Conservation (phyloP, 305 asterid species). For the Fraxinus xanthoxyloides region DNA sequence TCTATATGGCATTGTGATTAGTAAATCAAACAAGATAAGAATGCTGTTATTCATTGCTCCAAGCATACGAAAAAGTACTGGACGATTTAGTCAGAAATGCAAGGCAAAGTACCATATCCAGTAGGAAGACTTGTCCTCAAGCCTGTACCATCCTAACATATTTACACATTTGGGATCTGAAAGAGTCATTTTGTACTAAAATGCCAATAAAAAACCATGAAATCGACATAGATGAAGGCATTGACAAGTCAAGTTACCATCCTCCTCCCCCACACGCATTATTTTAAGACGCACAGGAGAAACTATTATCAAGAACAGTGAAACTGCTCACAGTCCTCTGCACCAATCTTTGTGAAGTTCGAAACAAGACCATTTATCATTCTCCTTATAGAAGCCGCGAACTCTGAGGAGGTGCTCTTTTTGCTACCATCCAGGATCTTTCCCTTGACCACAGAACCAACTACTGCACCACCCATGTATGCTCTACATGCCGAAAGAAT, state of each 20-base stretch:
- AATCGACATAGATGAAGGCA: not conserved
- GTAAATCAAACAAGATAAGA: not conserved
- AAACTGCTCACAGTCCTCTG: conserved; percentile 46
- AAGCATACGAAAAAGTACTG: not conserved
- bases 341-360: conserved; percentile 44
- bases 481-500: conserved; percentile 51
- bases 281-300: not conserved
- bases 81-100: not conserved
- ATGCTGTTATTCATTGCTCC: not conserved
- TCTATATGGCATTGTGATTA: not conserved
- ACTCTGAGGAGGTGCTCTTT: conserved; percentile 13
- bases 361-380: conserved; percentile 48
- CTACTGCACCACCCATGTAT: conserved; percentile 45
- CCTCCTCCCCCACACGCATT: not conserved
- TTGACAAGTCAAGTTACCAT: not conserved
- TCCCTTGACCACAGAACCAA: conserved; percentile 46
- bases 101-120: not conserved
- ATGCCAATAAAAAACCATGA: not conserved
- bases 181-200: not conserved
- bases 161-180: not conserved
- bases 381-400: conserved; percentile 31
- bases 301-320: conserved; percentile 12
- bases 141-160: not conserved
- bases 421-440: conserved; percentile 22
- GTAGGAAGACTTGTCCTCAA: not conserved